These are phyloP conservation scores for Cladorrhinum sp. DNA, from an alignment of 2,329 filamentous ascomycete genomes.

Conservation along the genomic window DNA sequence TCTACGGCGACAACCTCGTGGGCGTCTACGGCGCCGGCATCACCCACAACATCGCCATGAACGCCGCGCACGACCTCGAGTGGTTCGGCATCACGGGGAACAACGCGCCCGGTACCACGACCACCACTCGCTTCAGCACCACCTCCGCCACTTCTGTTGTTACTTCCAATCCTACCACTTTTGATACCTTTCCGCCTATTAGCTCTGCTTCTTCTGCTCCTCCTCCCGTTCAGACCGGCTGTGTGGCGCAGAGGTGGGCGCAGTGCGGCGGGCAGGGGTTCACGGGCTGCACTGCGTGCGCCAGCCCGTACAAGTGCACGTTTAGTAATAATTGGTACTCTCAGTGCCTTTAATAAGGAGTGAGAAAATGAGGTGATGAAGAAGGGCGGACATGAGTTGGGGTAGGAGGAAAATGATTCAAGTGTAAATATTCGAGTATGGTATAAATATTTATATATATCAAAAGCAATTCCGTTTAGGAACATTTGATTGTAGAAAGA, in stretches of 20 bases:
- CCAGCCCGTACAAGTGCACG: constrained; percentile 36
- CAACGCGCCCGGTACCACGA: neutral
- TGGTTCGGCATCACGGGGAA: constrained; percentile 34
- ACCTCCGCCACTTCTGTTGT: constrained; percentile 15
- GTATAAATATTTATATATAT: neutral
- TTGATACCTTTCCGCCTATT: neutral
- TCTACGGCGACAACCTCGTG: constrained; percentile 35
- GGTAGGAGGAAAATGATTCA: neutral
- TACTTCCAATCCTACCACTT: neutral
- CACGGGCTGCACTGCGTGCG: constrained; percentile 37
- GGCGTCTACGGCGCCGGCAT: constrained; percentile 36
- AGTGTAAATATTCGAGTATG: neutral
- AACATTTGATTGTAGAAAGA: constrained; percentile 6
- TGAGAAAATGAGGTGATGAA: no score
- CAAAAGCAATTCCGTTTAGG: no score
- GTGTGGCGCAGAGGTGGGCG: constrained; percentile 31
- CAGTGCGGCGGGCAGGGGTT: constrained; percentile 40
- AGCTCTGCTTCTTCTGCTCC: constrained; percentile 9
- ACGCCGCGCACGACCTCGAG: constrained; percentile 34
- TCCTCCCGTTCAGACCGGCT: constrained; percentile 14
- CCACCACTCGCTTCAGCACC: neutral
- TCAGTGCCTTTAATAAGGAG: constrained; percentile 42
- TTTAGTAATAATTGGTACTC: constrained; percentile 40
- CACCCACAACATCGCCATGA: constrained; percentile 36
- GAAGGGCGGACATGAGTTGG: no score